These are phyloP conservation scores for Candida xyloterini DNA, from an alignment of 805 yeast species.

Conservation along the genomic window DNA sequence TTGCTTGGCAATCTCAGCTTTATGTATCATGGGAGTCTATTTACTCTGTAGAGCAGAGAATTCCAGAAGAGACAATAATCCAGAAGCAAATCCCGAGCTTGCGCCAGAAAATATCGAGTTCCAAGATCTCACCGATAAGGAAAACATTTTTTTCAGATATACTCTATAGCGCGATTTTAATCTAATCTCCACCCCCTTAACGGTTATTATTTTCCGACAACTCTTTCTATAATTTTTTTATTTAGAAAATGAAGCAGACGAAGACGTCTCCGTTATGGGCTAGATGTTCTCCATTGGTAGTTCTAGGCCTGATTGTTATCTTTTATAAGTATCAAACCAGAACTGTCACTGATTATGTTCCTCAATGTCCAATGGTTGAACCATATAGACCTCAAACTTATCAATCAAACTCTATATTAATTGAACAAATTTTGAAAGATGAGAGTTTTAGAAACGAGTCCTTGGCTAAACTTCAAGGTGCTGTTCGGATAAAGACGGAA, in stretches of 20 bases:
- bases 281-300: not conserved
- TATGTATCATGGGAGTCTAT: conserved; percentile 8
- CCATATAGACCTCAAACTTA: conserved; percentile 19
- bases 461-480: conserved; percentile 41
- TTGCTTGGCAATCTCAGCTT: conserved; percentile 34
- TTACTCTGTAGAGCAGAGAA: conserved; percentile 38
- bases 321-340: too few species aligned
- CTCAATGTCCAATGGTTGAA: conserved; percentile 16
- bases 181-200: conserved; percentile 1
- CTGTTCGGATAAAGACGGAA: conserved; percentile 49
- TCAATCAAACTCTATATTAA: conserved; percentile 9
- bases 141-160: conserved; percentile 54
- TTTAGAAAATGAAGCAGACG: too few species aligned
- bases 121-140: conserved; percentile 43
- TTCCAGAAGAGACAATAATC: conserved; percentile 38
- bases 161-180: conserved; percentile 17
- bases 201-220: not conserved
- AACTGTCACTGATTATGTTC: not conserved
- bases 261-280: too few species aligned
- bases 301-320: not conserved
- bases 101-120: conserved; percentile 26
- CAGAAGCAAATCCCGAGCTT: conserved; percentile 17
- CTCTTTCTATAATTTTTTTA: too few species aligned
- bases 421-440: conserved; percentile 31
- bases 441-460: conserved; percentile 33